A percentile compares a stretch with the other conserved stretches of the same genome.
Evolutionary conservation across 306 rosid genomes (phyloP).

Genomic region (Alnus rubra): DNA sequence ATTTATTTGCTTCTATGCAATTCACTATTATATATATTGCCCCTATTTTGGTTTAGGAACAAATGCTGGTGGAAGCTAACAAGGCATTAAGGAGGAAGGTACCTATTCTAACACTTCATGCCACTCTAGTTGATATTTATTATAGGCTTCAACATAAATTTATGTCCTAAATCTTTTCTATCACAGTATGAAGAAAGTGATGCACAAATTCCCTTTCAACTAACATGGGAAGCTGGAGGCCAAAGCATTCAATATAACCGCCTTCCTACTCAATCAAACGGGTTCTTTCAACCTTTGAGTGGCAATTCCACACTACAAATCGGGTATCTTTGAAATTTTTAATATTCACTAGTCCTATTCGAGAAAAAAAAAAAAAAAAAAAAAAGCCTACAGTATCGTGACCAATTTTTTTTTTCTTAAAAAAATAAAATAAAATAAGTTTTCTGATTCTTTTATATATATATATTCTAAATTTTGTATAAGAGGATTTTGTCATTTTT

Average conservation of each 20-base stretch:
- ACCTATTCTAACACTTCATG: conserved; percentile 4
- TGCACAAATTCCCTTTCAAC: conserved; percentile 29
- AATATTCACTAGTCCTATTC: not conserved
- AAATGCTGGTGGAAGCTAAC: conserved; percentile 62
- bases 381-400: too few relatives aligned
- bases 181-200: conserved; percentile 64
- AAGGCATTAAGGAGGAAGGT: conserved; percentile 62
- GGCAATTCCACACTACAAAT: conserved; percentile 56
- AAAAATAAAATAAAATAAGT: too few relatives aligned
- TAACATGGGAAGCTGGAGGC: conserved; percentile 53
- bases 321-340: conserved; percentile 35
- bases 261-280: conserved; percentile 48
- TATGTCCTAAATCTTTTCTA: not conserved
- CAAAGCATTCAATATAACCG: conserved; percentile 26
- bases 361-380: too few relatives aligned
- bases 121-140: not conserved
- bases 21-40: not conserved
- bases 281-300: conserved; percentile 51
- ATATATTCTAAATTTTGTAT: too few relatives aligned
- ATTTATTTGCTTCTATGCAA: not conserved
- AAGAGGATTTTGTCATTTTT: too few relatives aligned
- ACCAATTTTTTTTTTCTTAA: too few relatives aligned
- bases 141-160: not conserved
- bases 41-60: conserved; percentile 52
- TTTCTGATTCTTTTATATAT: too few relatives aligned